phyloP scores from a whole-genome alignment of 371 early-diverging fungal genomes.

The Mortierella sp. region DNA sequence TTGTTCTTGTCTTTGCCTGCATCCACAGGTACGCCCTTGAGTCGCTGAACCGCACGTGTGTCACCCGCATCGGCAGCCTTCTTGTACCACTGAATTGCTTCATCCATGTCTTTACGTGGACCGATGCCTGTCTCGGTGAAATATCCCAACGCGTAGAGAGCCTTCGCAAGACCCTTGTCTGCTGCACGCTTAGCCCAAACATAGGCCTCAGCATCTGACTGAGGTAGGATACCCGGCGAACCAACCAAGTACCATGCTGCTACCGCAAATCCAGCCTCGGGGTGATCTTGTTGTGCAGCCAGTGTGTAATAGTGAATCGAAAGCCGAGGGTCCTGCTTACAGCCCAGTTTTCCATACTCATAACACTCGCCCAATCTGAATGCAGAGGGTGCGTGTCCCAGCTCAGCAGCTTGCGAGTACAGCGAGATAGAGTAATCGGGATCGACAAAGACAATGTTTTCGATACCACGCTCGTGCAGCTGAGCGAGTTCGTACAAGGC shows the following conservation, averaged over 20 bases:
- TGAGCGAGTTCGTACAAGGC: constrained; percentile 82
- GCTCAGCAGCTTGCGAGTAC: constrained; percentile 76
- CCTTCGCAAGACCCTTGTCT: constrained; percentile 86
- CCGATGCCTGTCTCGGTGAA: constrained; percentile 89
- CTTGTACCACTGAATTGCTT: constrained; percentile 85
- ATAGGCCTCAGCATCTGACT: constrained; percentile 90
- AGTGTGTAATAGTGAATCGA: constrained; percentile 80
- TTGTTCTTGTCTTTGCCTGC: constrained; percentile 37
- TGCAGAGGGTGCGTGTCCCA: constrained; percentile 83
- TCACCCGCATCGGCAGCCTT: constrained; percentile 86
- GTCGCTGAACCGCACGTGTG: constrained; percentile 76
- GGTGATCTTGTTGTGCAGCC: constrained; percentile 91
- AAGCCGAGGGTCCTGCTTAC: constrained; percentile 71
- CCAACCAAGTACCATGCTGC: constrained; percentile 94
- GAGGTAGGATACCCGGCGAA: constrained; percentile 76
- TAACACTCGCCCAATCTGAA: constrained; percentile 84
- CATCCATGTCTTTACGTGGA: constrained; percentile 68
- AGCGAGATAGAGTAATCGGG: constrained; percentile 78
- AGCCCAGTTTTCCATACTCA: constrained; percentile 80
- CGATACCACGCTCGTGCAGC: constrained; percentile 78
- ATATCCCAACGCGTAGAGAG: constrained; percentile 90
- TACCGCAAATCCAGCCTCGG: constrained; percentile 88
- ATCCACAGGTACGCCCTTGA: constrained; percentile 53
- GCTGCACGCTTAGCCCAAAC: constrained; percentile 90
- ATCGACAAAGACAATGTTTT: constrained; percentile 78